These are phyloP conservation scores for Agrocybe pediades DNA, from an alignment of 768 basidiomycete genomes.

Conservation along the genomic window DNA sequence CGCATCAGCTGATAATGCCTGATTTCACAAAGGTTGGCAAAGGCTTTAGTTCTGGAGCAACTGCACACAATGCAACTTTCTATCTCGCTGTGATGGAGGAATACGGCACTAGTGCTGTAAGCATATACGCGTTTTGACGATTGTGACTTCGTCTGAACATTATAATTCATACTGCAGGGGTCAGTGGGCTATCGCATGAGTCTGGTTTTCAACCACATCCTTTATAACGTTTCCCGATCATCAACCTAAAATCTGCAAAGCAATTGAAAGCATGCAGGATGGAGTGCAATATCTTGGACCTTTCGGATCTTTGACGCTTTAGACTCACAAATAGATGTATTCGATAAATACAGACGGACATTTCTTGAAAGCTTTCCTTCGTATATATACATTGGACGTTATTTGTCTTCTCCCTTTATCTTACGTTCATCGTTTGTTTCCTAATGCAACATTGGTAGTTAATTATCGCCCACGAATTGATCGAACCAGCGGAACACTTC, in stretches of 20 bases:
- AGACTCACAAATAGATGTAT: background rate
- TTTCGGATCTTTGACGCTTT: background rate
- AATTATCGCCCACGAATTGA: constrained; percentile 52
- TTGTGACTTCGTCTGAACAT: no score
- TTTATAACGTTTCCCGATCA: constrained; percentile 14
- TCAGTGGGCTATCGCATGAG: constrained; percentile 27
- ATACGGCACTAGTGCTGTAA: constrained; percentile 35
- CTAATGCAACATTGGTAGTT: background rate
- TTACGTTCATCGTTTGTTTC: background rate
- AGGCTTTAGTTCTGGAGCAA: constrained; percentile 33
- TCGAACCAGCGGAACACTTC: constrained; percentile 94
- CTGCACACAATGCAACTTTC: constrained; percentile 32
- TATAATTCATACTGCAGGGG: no score
- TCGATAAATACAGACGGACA: background rate
- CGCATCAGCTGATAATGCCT: constrained; percentile 43
- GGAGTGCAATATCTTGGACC: no score
- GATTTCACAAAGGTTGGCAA: constrained; percentile 41
- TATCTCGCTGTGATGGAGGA: constrained; percentile 44
- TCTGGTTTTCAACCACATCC: constrained; percentile 17
- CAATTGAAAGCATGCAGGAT: no score
- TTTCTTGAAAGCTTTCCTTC: background rate
- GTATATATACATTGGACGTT: background rate
- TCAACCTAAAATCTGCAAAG: background rate
- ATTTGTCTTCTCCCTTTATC: background rate
- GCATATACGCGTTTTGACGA: no score